Evolutionary conservation across 1,284 basidiomycete genomes (phyloP), one percentile per base, ranked within the genome.

Genomic region (Naganishia sp.): DNA sequence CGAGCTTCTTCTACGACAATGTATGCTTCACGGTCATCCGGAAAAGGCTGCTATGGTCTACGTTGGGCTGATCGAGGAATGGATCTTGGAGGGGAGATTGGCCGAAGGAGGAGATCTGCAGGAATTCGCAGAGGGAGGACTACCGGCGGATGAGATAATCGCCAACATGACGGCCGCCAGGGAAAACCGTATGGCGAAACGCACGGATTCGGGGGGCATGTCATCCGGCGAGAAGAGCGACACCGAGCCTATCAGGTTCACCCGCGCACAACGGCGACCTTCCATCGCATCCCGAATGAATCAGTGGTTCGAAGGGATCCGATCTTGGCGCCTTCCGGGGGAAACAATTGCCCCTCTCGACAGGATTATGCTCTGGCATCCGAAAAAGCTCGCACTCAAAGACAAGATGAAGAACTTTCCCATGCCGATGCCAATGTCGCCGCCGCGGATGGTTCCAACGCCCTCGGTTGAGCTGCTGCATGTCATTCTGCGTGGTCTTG

Each of bases 21-120:
- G 72, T 21, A 51, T 76, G 9, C 61, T 62, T 7, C 72, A 75
- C 23, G 63, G 70, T 6, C 67, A 71, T 21, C 71, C 71, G 3
- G 76, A 79, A 63, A 54, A 70, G 13, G 79, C 79, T 0, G 78
- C 79, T 0, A 73, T 75, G 62, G 71, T 79, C 3, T 80, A 74
- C 63, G 78, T 76, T 17, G 76, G 73, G 18, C 68, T 79, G 47
- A 78, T 80, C 7, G 79, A 81, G 58, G 79, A 80, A 66, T 81
- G 79, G 79, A 75, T 78, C 35, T 74, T 76, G 50, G 78, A 80
- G 66, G 78, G 77, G 2, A 67, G 78, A 39, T 69, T 79, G 25
- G 77, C 78, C 10, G 72, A 75, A 43, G 77, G 76, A 1, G 77
- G 75, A 0, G 70, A 72, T 43, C 67, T 71, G 13, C 47, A 51